Evolutionary conservation across 192 early-diverging fungal genomes (phyloP), one percentile per base, ranked within the genome.

Genomic region (Phlyctochytrium planicorne): DNA sequence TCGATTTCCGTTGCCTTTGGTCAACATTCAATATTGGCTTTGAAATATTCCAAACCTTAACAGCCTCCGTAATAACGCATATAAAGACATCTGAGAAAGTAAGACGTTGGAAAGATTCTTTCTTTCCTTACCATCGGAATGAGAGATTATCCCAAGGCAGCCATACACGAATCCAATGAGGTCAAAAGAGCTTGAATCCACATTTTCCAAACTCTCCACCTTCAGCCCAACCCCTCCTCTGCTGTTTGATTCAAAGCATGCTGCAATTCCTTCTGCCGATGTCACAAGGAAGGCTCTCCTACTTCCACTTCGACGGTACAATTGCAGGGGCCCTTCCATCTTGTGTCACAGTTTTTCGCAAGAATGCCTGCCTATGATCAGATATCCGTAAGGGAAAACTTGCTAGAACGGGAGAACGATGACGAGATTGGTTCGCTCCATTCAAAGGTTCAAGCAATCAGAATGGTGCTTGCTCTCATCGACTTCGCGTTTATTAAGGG

Each of bases 11-110:
- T 78, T 10, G 72, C 59, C 56, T 14, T 10, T 34, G 2, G 17
- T 17, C 68, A 66, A 31, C 12, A 35, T 27, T 0, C 17, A 17
- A 67, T 14, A 24, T 62, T 27, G n/a, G 10, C 27, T 3, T 6
- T 34, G 3, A 31, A 52, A 60, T 53, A 52, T 14, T 61, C 10
- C 40, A 47, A 47, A 69, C 75, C 66, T 62, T 68, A 31, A 34
- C 31, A 30, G 70, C 67, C 32, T 81, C 82, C 24, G 80, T 74
- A 20, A 81, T 73, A 20, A 81, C 52, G 0, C 74, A 78, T 23
- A 83, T 60, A 62, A 81, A 83, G 29, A 78, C 34, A 55, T 83
- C 80, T 75, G 60, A 0, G 10, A 57, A 57, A 25, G 24, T 17
- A 17, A 10, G 4, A 14, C 14, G 30, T 33, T 20, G 60, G 3